Base-by-base conservation (phyloP, 768 basidiomycete genomes). In the Kwoniella sp. region DNA sequence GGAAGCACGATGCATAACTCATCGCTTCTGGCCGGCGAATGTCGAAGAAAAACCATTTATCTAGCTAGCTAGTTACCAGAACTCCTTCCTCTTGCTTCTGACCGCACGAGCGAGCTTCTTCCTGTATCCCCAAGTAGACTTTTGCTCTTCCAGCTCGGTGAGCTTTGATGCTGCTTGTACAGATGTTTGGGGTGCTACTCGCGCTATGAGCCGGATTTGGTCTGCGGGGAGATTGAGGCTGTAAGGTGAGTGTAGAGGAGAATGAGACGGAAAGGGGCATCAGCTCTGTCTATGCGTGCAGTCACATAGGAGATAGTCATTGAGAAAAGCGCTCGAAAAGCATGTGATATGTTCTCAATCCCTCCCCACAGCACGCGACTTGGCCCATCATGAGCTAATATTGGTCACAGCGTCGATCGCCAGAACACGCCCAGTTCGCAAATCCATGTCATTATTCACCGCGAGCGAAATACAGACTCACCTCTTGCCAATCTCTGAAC, bases 11-110 rank as follows among this genome's bases (percentile, higher is more conserved):
- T 34, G 13, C 34, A 34, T 34, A 34, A 5, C 34, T 5, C 34
- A 34, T 34, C 34, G 34, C 34, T 34, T 5, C 13, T 13, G 34
- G 13, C 34, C 5, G 34, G 34, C 5, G 34, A 34, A 13, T 34
- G 34, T 5, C 13, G 34, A 13, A 34, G 7, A 34, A 34, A 13
- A 34, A 34, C 5, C 7, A 34, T 34, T n/a, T n/a, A n/a, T n/a
- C n/a, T n/a, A n/a, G n/a, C n/a, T n/a, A 41, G 38, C 9, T 20
- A 41, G 7, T 70, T 75, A 81, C 79, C 79, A 81, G 48, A 76
- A 73, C 60, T 67, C 70, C 67, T 69, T 79, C 62, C 79, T 68
- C 60, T 62, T 68, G 65, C 68, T 66, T 56, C 73, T 72, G 55
- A 65, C 61, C 31, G 69, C 79, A 34, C 75, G 58, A 17, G 73